These are phyloP conservation scores for Daldinia sp. DNA, from an alignment of 2,329 filamentous ascomycete species.

Conservation along the genomic window DNA sequence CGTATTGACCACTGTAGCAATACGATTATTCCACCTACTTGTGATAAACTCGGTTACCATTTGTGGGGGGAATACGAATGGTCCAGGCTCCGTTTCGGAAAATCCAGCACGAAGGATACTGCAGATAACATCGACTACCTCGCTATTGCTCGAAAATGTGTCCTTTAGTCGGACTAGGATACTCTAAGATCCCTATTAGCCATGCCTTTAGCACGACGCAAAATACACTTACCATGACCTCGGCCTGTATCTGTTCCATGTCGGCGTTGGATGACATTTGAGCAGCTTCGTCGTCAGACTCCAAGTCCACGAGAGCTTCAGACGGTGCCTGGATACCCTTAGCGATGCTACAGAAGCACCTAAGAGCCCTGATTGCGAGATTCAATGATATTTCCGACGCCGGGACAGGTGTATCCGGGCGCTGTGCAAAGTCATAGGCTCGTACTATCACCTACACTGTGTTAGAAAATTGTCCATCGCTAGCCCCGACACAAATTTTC, in stretches of 20 bases:
- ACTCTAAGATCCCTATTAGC: slow-evolving; percentile 44
- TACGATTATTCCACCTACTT: slow-evolving; percentile 65
- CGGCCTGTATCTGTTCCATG: slow-evolving; percentile 54
- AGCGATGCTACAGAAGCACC: slow-evolving; percentile 74
- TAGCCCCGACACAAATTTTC: slow-evolving; percentile 17
- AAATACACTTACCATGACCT: slow-evolving; percentile 54
- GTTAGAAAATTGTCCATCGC: slow-evolving; percentile 41
- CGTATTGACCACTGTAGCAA: slow-evolving; percentile 75
- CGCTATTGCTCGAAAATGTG: slow-evolving; percentile 66
- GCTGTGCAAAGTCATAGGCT: slow-evolving; percentile 43
- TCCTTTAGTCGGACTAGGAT: slow-evolving; percentile 52
- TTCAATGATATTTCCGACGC: slow-evolving; percentile 57
- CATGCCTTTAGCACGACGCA: slow-evolving; percentile 48
- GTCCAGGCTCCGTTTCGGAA: slow-evolving; percentile 75
- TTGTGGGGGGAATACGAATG: slow-evolving; percentile 76
- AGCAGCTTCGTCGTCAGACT: slow-evolving; percentile 53
- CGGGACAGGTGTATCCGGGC: slow-evolving; percentile 36
- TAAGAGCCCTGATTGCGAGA: slow-evolving; percentile 64
- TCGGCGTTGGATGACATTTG: slow-evolving; percentile 17
- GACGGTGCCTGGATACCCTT: slow-evolving; percentile 74
- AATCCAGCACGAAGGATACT: slow-evolving; percentile 77
- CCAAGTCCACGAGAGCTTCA: slow-evolving; percentile 73
- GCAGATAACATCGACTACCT: slow-evolving; percentile 77
- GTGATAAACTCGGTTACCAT: slow-evolving; percentile 73
- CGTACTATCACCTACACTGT: slow-evolving; percentile 40